These are phyloP conservation scores for Suhomyces bribrorum DNA, from an alignment of 1,139 yeast species.

Conservation along the genomic window DNA sequence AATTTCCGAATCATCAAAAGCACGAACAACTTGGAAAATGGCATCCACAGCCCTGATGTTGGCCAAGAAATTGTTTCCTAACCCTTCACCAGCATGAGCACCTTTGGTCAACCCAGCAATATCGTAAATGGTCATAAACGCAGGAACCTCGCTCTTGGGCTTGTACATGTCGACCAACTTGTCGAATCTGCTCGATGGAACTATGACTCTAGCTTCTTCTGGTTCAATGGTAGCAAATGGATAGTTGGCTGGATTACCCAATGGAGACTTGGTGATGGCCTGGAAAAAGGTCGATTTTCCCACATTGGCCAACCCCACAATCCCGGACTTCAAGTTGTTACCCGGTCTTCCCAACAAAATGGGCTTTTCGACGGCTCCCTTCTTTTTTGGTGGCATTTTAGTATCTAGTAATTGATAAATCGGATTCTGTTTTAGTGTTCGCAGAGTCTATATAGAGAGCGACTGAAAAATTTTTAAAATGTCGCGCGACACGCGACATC, in stretches of 20 bases:
- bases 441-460: neutral
- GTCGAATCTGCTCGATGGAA: slow-evolving; percentile 90
- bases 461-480: slow-evolving; percentile 7
- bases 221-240: slow-evolving; percentile 99
- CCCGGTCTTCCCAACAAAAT: slow-evolving; percentile 97
- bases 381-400: slow-evolving; percentile 92
- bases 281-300: slow-evolving; percentile 94
- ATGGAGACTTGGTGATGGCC: slow-evolving; percentile 84
- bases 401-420: neutral
- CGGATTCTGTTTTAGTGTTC: neutral
- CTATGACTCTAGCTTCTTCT: slow-evolving; percentile 96
- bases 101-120: slow-evolving; percentile 98
- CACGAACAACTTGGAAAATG: slow-evolving; percentile 95
- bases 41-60: slow-evolving; percentile 98
- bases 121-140: slow-evolving; percentile 90
- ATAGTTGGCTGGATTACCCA: slow-evolving; percentile 98
- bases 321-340: slow-evolving; percentile 93
- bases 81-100: slow-evolving; percentile 96
- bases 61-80: slow-evolving; percentile 96
- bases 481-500: slow-evolving; percentile 11
- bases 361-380: slow-evolving; percentile 80
- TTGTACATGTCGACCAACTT: slow-evolving; percentile 69
- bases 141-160: slow-evolving; percentile 88
- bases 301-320: slow-evolving; percentile 94
- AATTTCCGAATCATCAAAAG: slow-evolving; percentile 97